Evolutionary conservation across 345 rosid species (phyloP), one percentile per base, ranked within the genome.

Genomic region (Eucalyptus rudis): DNA sequence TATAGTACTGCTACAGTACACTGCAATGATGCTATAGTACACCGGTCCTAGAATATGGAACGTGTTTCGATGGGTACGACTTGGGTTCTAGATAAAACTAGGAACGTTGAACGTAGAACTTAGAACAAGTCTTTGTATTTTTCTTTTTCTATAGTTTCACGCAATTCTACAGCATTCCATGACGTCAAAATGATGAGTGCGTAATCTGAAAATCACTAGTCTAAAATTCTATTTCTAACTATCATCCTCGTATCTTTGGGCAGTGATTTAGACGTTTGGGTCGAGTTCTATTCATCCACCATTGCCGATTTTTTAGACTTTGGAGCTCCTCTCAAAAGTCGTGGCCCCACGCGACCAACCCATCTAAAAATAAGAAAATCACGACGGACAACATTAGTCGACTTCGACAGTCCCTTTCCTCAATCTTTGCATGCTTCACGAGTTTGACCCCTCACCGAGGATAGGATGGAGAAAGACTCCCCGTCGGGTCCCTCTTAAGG

Each of bases 51-150:
- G 58, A 52, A 52, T 52, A 52, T 52, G 25, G 25, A 52, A 52
- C 10, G 8, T 1, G 25, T 20, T 52, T 52, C 5, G 2, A 52
- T 20, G 58, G 25, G 10, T 19, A 52, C 1, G 5, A 7, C 7
- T 0, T 52, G 58, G 54, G 5, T 52, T 19, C 25, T 0, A 52
- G 1, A 5, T 52, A 52, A 52, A 52, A 19, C 2, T 52, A 2
- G 24, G 58, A 52, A 52, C 58, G 25, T 52, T 20, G 58, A 52
- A 3, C 2, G 5, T 52, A 8, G 5, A 52, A 52, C 10, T 25
- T 52, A 25, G 2, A 56, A 56, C 13, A 56, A 56, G 29, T 56
- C 0, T 56, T 56, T 56, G 3, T 56, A 2, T 24, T 56, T 56
- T 24, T 56, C 5, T 10, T 56, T 22, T 9, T 56, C 1, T 4